Evolutionary conservation across 257 asterid genomes (phyloP).

Genomic region (Gentiana straminea): DNA sequence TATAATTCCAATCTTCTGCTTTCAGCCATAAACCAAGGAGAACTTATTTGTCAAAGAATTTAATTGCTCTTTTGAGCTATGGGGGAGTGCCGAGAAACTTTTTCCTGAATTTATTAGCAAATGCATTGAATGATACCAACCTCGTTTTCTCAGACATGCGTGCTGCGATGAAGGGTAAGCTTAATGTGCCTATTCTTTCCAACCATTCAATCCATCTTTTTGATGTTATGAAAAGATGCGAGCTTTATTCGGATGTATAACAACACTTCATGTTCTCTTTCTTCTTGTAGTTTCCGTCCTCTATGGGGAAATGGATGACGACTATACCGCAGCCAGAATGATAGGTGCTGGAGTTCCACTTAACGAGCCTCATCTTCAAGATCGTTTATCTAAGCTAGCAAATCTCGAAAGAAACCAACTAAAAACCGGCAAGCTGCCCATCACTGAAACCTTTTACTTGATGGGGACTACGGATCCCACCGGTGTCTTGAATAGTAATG

Average conservation of each 20-base stretch:
- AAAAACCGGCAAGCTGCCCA: slow-evolving; percentile 52
- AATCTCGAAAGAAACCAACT: slow-evolving; percentile 30
- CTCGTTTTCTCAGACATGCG: slow-evolving; percentile 34
- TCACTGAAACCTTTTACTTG: slow-evolving; percentile 64
- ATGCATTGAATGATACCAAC: slow-evolving; percentile 43
- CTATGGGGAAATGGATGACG: slow-evolving; percentile 36
- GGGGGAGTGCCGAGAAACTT: slow-evolving; percentile 60
- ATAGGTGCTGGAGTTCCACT: slow-evolving; percentile 61
- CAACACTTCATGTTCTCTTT: neutral
- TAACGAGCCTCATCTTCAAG: slow-evolving; percentile 58
- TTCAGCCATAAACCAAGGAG: slow-evolving; percentile 58
- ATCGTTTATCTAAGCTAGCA: slow-evolving; percentile 36
- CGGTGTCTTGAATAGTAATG: slow-evolving; percentile 35
- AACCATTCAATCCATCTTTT: neutral
- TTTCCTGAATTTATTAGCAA: slow-evolving; percentile 38
- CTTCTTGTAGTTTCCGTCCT: slow-evolving; percentile 53
- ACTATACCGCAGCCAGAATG: slow-evolving; percentile 51
- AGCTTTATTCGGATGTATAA: too few relatives aligned
- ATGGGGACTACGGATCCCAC: slow-evolving; percentile 95
- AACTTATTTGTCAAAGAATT: slow-evolving; percentile 38
- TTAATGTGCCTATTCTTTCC: neutral
- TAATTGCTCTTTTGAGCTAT: slow-evolving; percentile 67
- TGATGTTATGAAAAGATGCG: neutral
- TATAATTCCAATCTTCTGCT: slow-evolving; percentile 10
- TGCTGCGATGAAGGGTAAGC: slow-evolving; percentile 63